These are phyloP conservation scores for Diaporthe nobilis DNA, from an alignment of 2,329 filamentous ascomycete genomes.

Conservation along the genomic window DNA sequence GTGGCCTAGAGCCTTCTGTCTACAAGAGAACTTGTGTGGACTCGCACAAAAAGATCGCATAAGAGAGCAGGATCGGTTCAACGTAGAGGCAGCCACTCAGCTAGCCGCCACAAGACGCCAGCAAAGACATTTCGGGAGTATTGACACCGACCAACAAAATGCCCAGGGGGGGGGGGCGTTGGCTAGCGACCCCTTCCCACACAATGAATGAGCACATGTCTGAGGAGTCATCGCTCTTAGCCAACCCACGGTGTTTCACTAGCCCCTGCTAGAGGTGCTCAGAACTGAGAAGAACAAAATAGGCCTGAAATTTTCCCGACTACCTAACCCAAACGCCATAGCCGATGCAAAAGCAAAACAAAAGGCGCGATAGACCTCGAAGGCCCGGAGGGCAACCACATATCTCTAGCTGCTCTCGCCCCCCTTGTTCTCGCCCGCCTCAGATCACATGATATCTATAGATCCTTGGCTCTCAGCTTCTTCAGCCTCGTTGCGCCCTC, in stretches of 20 bases:
- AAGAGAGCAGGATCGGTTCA: not conserved
- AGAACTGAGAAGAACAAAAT: not conserved
- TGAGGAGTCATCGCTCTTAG: not conserved
- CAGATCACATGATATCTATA: conserved; percentile 52
- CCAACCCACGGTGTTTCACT: not conserved
- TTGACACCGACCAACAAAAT: not conserved
- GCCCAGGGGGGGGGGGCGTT: too few relatives aligned
- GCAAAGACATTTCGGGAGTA: not conserved
- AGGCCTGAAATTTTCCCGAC: conserved; percentile 24
- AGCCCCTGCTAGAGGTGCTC: not conserved
- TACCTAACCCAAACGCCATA: conserved; percentile 42
- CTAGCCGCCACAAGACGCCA: not conserved
- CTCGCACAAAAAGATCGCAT: too few relatives aligned
- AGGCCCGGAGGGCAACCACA: not conserved
- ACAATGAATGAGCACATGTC: conserved; percentile 7
- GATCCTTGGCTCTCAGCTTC: conserved; percentile 82
- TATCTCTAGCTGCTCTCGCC: not conserved
- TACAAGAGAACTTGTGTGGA: not conserved
- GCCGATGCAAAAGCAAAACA: conserved; percentile 40
- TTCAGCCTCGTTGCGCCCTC: conserved; percentile 88
- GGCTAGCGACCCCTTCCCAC: not conserved
- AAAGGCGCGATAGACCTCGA: not conserved
- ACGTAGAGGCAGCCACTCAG: not conserved
- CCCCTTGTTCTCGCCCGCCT: not conserved
- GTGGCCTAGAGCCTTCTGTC: not conserved